Percentiles rank a stretch among this genome's conserved stretches.
phyloP scores from a whole-genome alignment of 768 basidiomycete genomes.

The Cystobasidium ongulense region DNA sequence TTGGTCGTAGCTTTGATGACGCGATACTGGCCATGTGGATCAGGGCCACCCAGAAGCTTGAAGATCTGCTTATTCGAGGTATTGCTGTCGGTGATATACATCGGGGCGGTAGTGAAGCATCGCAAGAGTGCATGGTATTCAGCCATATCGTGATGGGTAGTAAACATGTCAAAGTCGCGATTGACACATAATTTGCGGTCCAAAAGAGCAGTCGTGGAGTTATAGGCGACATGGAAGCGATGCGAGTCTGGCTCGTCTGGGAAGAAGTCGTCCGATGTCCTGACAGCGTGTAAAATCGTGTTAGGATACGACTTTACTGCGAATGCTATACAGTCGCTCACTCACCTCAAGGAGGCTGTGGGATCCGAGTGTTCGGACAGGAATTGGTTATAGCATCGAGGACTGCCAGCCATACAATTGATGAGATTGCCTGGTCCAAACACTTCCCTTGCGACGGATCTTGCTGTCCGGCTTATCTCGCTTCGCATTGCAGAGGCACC shows the following conservation, averaged over 20 bases:
- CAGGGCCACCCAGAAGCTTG: not conserved
- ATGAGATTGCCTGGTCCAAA: slow-evolving; percentile 32
- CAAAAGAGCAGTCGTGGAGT: slow-evolving; percentile 31
- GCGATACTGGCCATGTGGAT: not conserved
- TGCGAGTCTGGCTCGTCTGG: slow-evolving; percentile 36
- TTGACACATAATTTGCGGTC: slow-evolving; percentile 3
- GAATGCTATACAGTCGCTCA: no score
- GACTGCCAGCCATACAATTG: slow-evolving; percentile 39
- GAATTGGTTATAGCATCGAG: slow-evolving; percentile 25
- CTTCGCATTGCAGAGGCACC: slow-evolving; percentile 23
- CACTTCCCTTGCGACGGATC: not conserved
- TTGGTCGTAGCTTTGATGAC: not conserved
- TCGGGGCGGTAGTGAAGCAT: slow-evolving; percentile 36
- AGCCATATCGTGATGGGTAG: slow-evolving; percentile 27
- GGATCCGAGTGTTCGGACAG: not conserved
- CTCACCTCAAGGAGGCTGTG: not conserved
- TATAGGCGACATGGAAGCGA: slow-evolving; percentile 36
- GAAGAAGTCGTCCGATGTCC: slow-evolving; percentile 39
- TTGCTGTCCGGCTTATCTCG: slow-evolving; percentile 1
- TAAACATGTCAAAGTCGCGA: slow-evolving; percentile 40
- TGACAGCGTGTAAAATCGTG: not conserved
- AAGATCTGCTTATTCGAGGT: not conserved
- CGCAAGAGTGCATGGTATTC: slow-evolving; percentile 34
- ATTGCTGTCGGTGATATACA: slow-evolving; percentile 31
- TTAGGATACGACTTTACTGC: no score